Percentiles rank a stretch among this genome's conserved stretches.
Conservation (phyloP, 208 protist species). For the Crithidia bombi region DNA sequence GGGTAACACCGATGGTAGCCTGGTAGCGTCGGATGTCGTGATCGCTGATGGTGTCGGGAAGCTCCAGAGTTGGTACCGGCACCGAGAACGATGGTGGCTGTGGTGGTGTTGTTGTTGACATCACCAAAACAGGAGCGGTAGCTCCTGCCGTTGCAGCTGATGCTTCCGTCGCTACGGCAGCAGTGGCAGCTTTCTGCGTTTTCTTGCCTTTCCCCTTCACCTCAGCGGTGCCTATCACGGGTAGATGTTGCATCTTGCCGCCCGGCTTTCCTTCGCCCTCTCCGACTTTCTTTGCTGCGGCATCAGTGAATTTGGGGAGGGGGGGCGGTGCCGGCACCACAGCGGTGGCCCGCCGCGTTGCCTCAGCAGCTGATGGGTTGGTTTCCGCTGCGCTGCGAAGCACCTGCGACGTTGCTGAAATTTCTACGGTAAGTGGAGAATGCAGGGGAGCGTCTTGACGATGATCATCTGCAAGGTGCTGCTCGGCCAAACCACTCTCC, state of each 20-base stretch:
- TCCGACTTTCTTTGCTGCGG: too few species aligned
- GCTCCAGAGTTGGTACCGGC: background rate
- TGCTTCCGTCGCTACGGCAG: background rate
- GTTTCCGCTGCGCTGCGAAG: too few species aligned
- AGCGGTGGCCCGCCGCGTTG: too few species aligned
- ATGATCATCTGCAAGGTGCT: background rate
- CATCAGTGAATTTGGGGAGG: too few species aligned
- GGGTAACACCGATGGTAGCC: conserved; percentile 28
- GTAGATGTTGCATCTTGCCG: background rate
- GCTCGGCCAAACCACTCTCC: background rate
- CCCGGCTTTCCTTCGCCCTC: background rate
- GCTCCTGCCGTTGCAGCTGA: background rate
- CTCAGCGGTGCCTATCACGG: background rate
- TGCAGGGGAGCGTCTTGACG: background rate
- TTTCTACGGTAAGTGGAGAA: background rate
- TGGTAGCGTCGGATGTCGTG: conserved; percentile 34
- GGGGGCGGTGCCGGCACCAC: too few species aligned
- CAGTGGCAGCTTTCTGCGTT: background rate
- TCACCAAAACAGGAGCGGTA: background rate
- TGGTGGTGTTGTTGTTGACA: background rate
- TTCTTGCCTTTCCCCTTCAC: conserved; percentile 9
- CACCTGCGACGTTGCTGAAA: background rate
- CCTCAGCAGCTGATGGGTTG: too few species aligned
- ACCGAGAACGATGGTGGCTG: background rate
- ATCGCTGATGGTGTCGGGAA: conserved; percentile 23